Evolutionary conservation across 371 early-diverging fungal species (phyloP), one percentile per base, ranked within the genome.

Genomic region (Mitosporidium daphniae): DNA sequence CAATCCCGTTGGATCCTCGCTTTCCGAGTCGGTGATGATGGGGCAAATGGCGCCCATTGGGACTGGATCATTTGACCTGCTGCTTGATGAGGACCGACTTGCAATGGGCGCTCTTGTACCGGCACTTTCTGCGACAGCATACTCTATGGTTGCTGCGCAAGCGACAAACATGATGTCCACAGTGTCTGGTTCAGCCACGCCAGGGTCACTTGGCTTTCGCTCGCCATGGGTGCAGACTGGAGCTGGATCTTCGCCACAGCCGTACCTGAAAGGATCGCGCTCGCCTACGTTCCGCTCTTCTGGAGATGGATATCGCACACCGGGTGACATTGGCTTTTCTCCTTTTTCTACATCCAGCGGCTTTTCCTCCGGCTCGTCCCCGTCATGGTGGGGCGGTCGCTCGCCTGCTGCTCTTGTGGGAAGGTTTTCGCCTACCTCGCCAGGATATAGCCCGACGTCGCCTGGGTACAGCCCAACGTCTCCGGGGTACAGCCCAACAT

Each of bases 31-130:
- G 48, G 78, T 98, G 22, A 70, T 98, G 61, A 49, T 95, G 27
- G 97, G 97, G 23, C 89, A 94, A 50, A 44, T 94, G 29, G 91
- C 93, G 8, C 82, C 91, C 22, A 44, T 94, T 34, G 97, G 99
- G 27, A 89, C 99, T 1, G 95, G 97, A 33, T 59, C 59, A 35
- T 75, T 82, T 38, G 78, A 74, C 31, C 53, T 93, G 12, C 11
- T 50, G 16, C 20, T 52, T 2, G 45, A 51, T 44, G 14, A 31
- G 32, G 3, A 21, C 35, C 8, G 30, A 26, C 9, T 31, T n/a
- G n/a, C n/a, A n/a, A n/a, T n/a, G n/a, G n/a, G n/a, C n/a, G n/a
- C n/a, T n/a, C n/a, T n/a, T n/a, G n/a, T n/a, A n/a, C n/a, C n/a
- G n/a, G n/a, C n/a, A n/a, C n/a, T 39, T 17, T 30, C 31, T 23